phyloP scores from a whole-genome alignment of 2,329 filamentous ascomycete species.

The Parafenestella ontariensis region DNA sequence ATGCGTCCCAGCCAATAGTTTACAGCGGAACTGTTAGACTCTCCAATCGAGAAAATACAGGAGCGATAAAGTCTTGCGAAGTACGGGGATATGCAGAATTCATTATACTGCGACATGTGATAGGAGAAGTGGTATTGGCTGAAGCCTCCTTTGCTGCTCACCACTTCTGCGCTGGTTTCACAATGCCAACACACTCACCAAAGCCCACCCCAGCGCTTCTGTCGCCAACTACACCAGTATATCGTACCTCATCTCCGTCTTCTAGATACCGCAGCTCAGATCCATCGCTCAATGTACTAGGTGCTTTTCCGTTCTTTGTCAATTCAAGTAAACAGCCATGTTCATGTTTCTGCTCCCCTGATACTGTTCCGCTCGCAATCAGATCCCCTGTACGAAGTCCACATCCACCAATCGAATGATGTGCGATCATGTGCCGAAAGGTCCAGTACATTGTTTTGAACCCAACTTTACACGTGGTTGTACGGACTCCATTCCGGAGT shows the following conservation, averaged over 20 bases:
- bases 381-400: conserved; percentile 53
- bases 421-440: conserved; percentile 54
- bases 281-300: conserved; percentile 37
- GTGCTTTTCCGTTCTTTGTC: conserved; percentile 45
- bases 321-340: conserved; percentile 54
- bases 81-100: neutral
- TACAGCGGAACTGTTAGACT: neutral
- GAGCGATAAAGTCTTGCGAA: neutral
- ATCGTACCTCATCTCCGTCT: conserved; percentile 51
- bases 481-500: conserved; percentile 21
- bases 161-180: conserved; percentile 35
- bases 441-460: conserved; percentile 56
- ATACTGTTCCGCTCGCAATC: conserved; percentile 55
- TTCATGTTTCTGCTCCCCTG: conserved; percentile 46
- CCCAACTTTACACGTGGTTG: conserved; percentile 36
- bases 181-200: conserved; percentile 49
- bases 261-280: conserved; percentile 48
- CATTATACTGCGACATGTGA: neutral
- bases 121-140: neutral
- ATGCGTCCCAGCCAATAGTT: conserved; percentile 5
- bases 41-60: neutral
- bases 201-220: conserved; percentile 47
- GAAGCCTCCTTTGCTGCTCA: neutral
- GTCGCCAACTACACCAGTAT: conserved; percentile 47
- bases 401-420: conserved; percentile 53